These are phyloP conservation scores for Cladophialophora chaetospira DNA, from an alignment of 2,329 filamentous ascomycete species.

Conservation along the genomic window DNA sequence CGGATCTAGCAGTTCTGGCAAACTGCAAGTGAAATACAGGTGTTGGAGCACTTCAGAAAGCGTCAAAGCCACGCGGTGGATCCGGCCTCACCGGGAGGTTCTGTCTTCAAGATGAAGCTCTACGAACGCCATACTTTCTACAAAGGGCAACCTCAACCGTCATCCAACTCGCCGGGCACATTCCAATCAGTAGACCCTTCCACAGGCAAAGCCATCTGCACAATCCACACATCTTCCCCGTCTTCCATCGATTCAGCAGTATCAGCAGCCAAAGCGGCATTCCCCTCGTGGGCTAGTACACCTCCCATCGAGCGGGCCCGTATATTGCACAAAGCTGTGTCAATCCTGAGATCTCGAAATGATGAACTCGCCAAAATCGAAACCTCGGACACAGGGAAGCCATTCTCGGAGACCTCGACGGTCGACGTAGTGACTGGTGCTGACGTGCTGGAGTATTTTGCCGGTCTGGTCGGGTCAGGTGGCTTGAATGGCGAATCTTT, in stretches of 20 bases:
- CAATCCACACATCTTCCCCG: slow-evolving; percentile 69
- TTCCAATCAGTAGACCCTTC: slow-evolving; percentile 77
- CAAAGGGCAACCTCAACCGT: slow-evolving; percentile 66
- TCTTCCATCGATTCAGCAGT: slow-evolving; percentile 72
- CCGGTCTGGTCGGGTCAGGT: slow-evolving; percentile 73
- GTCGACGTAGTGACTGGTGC: slow-evolving; percentile 82
- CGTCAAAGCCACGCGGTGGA: no score
- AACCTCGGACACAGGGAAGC: slow-evolving; percentile 83
- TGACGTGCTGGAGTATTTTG: slow-evolving; percentile 85
- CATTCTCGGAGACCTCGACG: slow-evolving; percentile 78
- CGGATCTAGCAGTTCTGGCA: no score
- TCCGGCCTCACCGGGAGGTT: background rate
- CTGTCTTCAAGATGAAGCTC: slow-evolving; percentile 13
- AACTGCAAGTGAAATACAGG: no score
- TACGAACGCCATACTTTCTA: slow-evolving; percentile 68
- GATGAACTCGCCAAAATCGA: slow-evolving; percentile 77
- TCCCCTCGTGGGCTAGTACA: slow-evolving; percentile 74
- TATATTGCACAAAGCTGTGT: slow-evolving; percentile 75
- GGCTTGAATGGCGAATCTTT: slow-evolving; percentile 80
- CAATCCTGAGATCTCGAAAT: slow-evolving; percentile 72
- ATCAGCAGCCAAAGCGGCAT: slow-evolving; percentile 69
- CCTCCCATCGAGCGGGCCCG: slow-evolving; percentile 73
- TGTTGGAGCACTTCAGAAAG: background rate
- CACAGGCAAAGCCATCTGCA: slow-evolving; percentile 67
- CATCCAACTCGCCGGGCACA: slow-evolving; percentile 53